A percentile compares a stretch with the other conserved stretches of the same genome.
These are phyloP conservation scores for Malania oleifera DNA, from an alignment of 164 flowering plant genomes.

Conservation along the genomic window DNA sequence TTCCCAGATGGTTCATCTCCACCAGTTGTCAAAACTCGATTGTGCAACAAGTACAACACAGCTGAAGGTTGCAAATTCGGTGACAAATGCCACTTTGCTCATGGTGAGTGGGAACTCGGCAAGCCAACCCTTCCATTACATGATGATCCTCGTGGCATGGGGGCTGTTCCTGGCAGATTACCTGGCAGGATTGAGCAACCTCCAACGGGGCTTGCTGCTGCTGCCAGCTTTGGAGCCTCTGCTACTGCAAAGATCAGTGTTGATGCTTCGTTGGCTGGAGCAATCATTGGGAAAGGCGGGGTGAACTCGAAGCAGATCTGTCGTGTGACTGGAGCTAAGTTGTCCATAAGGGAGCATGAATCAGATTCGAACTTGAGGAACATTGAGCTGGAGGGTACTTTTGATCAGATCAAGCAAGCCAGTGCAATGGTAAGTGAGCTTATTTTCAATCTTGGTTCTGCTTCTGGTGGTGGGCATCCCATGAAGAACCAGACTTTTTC, in stretches of 20 bases:
- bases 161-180: slow-evolving; percentile 30
- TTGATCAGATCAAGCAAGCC: slow-evolving; percentile 78
- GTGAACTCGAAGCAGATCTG: slow-evolving; percentile 75
- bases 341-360: slow-evolving; percentile 63
- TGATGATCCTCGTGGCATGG: slow-evolving; percentile 47
- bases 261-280: slow-evolving; percentile 70
- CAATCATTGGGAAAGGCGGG: slow-evolving; percentile 73
- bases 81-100: slow-evolving; percentile 71
- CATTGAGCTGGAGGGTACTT: slow-evolving; percentile 76
- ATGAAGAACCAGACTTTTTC: slow-evolving; percentile 16
- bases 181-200: slow-evolving; percentile 38
- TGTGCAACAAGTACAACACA: slow-evolving; percentile 53
- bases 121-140: slow-evolving; percentile 32
- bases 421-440: slow-evolving; percentile 72
- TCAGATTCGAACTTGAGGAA: slow-evolving; percentile 56
- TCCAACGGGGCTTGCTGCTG: slow-evolving; percentile 29
- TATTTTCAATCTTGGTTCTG: slow-evolving; percentile 37
- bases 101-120: slow-evolving; percentile 72
- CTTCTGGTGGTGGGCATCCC: slow-evolving; percentile 21
- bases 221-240: slow-evolving; percentile 64
- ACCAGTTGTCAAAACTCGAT: slow-evolving; percentile 38
- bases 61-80: slow-evolving; percentile 79
- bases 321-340: slow-evolving; percentile 64
- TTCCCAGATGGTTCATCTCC: slow-evolving; percentile 43
- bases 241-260: slow-evolving; percentile 80